A percentile compares a stretch with the other conserved stretches of the same genome.
phyloP scores from a whole-genome alignment of 192 early-diverging fungal genomes.

The Coemansia umbellata region DNA sequence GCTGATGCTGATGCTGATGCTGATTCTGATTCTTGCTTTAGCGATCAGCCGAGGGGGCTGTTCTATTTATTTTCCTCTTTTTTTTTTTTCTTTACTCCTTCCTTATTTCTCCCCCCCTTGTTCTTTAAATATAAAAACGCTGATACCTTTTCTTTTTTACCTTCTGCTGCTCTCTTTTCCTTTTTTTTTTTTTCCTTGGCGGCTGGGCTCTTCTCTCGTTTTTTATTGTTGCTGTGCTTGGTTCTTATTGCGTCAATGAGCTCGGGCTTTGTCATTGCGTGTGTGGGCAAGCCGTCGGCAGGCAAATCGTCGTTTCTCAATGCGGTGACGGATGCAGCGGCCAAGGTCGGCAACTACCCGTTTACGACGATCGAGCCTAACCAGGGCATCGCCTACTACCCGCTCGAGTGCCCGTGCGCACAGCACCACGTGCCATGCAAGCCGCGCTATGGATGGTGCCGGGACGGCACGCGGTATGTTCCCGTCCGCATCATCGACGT shows the following conservation, averaged over 20 bases:
- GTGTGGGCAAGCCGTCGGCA: constrained; percentile 73
- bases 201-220: not conserved
- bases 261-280: constrained; percentile 58
- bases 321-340: constrained; percentile 73
- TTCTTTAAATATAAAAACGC: too few relatives aligned
- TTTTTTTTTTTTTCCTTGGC: constrained; percentile 6
- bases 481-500: constrained; percentile 77
- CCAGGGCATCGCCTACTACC: constrained; percentile 73
- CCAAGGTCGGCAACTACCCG: constrained; percentile 81
- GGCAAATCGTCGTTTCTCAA: constrained; percentile 83
- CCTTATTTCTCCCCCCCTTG: not conserved
- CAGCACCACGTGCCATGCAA: constrained; percentile 54
- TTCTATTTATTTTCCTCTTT: not conserved
- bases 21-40: not conserved
- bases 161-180: not conserved
- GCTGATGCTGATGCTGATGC: not conserved
- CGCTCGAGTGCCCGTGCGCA: constrained; percentile 67
- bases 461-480: constrained; percentile 59
- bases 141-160: too few relatives aligned
- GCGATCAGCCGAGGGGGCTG: not conserved
- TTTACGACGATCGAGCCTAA: constrained; percentile 88
- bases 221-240: not conserved
- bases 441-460: constrained; percentile 73
- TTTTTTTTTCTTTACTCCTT: not conserved
- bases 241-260: constrained; percentile 17